A percentile compares a stretch with the other conserved stretches of the same genome.
Evolutionary conservation across 441 rosid species (phyloP).

Genomic region (Erysimum pusillum): DNA sequence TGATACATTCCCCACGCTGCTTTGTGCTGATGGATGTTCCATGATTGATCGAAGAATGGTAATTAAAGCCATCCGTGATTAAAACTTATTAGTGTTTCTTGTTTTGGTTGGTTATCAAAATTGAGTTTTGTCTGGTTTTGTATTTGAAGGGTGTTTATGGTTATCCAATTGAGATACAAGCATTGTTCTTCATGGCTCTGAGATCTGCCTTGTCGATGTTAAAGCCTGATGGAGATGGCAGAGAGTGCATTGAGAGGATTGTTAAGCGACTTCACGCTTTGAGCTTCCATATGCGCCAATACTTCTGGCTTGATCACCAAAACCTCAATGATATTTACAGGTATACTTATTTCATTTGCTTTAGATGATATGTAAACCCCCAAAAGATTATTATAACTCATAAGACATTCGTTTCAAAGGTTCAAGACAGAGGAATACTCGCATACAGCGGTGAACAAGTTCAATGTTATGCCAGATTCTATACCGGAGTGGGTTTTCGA

Average conservation of each 20-base stretch:
- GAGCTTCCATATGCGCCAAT: constrained; percentile 88
- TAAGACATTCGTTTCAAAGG: constrained; percentile 1
- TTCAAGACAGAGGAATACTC: constrained; percentile 97
- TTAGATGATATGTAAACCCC: neutral
- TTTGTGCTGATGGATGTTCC: constrained; percentile 93
- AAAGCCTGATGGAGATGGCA: constrained; percentile 86
- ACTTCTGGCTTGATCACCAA: constrained; percentile 95
- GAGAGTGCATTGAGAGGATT: constrained; percentile 80
- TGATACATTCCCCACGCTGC: constrained; percentile 92
- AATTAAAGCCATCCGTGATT: neutral
- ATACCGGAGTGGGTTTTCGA: constrained; percentile 97
- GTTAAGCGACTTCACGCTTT: constrained; percentile 88
- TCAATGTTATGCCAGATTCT: constrained; percentile 93
- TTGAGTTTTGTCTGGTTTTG: neutral
- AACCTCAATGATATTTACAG: constrained; percentile 93
- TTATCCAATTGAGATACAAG: constrained; percentile 94
- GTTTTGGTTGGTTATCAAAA: neutral
- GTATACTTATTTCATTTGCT: constrained; percentile 18
- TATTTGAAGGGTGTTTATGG: constrained; percentile 85
- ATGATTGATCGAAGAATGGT: constrained; percentile 99
- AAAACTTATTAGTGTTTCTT: neutral
- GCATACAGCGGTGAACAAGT: constrained; percentile 93
- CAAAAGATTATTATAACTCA: neutral
- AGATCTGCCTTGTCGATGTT: constrained; percentile 76
- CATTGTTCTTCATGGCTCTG: constrained; percentile 89